Percentiles rank a stretch among this genome's conserved stretches.
phyloP scores from a whole-genome alignment of 257 asterid genomes.

The Lantana camara region DNA sequence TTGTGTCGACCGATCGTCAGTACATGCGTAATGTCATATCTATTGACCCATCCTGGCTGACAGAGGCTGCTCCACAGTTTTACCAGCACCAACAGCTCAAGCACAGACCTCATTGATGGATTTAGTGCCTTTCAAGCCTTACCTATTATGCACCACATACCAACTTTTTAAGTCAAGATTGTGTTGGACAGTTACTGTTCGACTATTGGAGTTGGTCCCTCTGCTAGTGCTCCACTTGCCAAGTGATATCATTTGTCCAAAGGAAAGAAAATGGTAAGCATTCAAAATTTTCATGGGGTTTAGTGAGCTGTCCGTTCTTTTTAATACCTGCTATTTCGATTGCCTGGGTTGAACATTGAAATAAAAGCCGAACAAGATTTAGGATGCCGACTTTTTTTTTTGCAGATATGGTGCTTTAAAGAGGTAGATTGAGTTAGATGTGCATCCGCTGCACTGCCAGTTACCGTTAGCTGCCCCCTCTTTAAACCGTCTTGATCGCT shows the following conservation, averaged over 20 bases:
- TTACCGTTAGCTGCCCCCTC: too few relatives aligned
- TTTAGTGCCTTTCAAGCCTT: conserved; percentile 7
- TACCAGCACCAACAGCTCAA: conserved; percentile 61
- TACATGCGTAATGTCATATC: conserved; percentile 93
- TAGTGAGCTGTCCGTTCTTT: too few relatives aligned
- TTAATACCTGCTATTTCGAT: background rate
- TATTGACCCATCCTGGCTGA: conserved; percentile 86
- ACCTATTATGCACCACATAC: conserved; percentile 10
- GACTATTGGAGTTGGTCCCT: too few relatives aligned
- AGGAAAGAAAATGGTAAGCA: background rate
- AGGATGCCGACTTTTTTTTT: background rate
- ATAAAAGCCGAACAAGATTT: background rate
- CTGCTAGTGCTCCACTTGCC: too few relatives aligned
- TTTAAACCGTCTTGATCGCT: too few relatives aligned
- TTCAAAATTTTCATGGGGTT: background rate
- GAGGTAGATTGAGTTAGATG: too few relatives aligned
- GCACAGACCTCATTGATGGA: conserved; percentile 45
- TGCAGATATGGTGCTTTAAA: conserved; percentile 18
- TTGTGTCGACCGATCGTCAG: conserved; percentile 91
- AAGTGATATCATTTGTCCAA: background rate
- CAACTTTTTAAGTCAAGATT: too few relatives aligned
- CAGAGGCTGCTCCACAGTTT: conserved; percentile 89
- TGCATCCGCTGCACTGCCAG: too few relatives aligned
- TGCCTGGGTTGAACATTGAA: background rate
- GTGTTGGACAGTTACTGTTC: too few relatives aligned